Evolutionary conservation across 2,329 filamentous ascomycete species (phyloP), one percentile per base, ranked within the genome.

Genomic region (Fusarium sp.): DNA sequence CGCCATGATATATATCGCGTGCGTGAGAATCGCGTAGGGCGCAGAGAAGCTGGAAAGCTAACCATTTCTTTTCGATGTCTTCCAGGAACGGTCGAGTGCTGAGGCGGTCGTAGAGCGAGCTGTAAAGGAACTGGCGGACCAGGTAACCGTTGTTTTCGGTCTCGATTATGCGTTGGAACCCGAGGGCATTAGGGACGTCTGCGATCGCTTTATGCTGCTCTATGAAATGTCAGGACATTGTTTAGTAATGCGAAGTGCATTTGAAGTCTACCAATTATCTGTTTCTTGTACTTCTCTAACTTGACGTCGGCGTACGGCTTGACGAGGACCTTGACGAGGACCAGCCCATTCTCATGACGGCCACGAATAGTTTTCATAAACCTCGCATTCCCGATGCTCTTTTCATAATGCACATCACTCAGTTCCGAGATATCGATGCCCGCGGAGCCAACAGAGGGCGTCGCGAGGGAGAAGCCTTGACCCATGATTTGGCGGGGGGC

Each of bases 11-110:
- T 51, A 99, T 85, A 73, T 96, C 92, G 46, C 91, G 87, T 27
- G 91, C 85, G 78, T 99, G 96, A 73, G 93, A 97, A 79, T 99
- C 96, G 57, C 94, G 90, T 60, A 99, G 83, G 4, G 93, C 94
- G 78, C 94, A 97, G 13, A 99, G 86, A 4, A 99, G 86, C 81
- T 99, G 96, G 74, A 97, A 99, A 0, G 95, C 92, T 50, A 99
- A 87, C 96, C 96, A 99, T 82, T 97, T 97, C 85, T 97, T 98
- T 79, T 99, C 96, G 69, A 99, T 96, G 70, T 97, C 93, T 79
- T 99, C 96, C 11, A 98, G 84, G 73, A 99, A 99, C 0, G 96
- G 96, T 9, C 96, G 89, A 10, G 96, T 99, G 79, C 96, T 97
- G 79, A 99, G 89, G 54, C 96, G 92, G 81, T 99, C 96, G 81